Conservation (phyloP, 1,284 basidiomycete genomes). For the Jaminaea rosea region DNA sequence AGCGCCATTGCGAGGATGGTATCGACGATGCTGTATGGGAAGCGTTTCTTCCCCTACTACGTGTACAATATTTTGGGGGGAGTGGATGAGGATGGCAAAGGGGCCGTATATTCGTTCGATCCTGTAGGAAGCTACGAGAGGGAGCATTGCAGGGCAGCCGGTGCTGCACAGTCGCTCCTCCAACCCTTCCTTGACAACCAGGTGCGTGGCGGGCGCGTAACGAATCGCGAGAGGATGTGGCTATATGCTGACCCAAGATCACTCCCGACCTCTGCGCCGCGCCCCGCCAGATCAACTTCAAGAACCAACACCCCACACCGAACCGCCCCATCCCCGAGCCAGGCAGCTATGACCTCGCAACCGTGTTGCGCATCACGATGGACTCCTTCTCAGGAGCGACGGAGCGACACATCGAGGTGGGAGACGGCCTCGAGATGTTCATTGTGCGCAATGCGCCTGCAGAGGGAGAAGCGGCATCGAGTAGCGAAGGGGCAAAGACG, state of each 20-base stretch:
- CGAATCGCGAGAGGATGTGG: neutral
- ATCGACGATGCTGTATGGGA: conserved; percentile 43
- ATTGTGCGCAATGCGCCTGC: conserved; percentile 23
- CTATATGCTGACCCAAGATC: neutral
- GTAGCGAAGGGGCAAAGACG: conserved; percentile 6
- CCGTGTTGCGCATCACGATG: conserved; percentile 38
- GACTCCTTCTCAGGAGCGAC: conserved; percentile 45
- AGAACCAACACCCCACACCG: conserved; percentile 38
- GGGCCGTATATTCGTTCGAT: conserved; percentile 45
- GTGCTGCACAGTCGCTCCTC: conserved; percentile 41
- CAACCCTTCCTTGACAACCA: conserved; percentile 46
- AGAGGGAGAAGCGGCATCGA: neutral
- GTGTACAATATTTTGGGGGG: conserved; percentile 47
- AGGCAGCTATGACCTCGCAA: conserved; percentile 31
- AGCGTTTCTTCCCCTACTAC: conserved; percentile 47
- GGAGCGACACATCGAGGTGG: conserved; percentile 46
- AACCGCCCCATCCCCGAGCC: conserved; percentile 29
- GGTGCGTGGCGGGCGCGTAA: conserved; percentile 8
- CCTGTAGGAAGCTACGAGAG: conserved; percentile 45
- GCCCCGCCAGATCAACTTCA: conserved; percentile 37
- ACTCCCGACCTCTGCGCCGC: neutral
- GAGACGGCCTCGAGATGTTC: conserved; percentile 44
- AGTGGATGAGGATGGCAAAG: conserved; percentile 43
- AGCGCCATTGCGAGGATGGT: conserved; percentile 44
- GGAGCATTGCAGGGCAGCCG: conserved; percentile 43